Conservation (phyloP, 257 asterid genomes). For the Ocimum tenuiflorum region DNA sequence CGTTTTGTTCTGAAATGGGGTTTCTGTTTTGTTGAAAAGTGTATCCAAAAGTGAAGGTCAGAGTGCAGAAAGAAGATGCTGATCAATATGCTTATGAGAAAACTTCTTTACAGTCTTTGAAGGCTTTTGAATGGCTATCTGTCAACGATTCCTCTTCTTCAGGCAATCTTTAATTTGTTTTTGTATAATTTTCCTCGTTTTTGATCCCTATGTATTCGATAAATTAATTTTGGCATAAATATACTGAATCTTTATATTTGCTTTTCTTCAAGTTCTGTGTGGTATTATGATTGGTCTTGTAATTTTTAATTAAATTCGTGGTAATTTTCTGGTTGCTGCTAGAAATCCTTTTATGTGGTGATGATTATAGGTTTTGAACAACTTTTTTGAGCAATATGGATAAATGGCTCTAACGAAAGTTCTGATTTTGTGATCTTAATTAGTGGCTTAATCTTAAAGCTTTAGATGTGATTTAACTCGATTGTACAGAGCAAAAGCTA, state of each 20-base stretch:
- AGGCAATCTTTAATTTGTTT: constrained; percentile 28
- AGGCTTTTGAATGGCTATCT: constrained; percentile 60
- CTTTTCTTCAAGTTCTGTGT: background rate
- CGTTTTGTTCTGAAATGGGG: constrained; percentile 27
- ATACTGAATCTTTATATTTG: background rate
- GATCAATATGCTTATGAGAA: constrained; percentile 61
- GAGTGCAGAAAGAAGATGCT: constrained; percentile 51
- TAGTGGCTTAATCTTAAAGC: background rate
- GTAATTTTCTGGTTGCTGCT: background rate
- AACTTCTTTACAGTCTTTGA: constrained; percentile 58
- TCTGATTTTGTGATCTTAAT: background rate
- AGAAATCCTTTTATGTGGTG: background rate
- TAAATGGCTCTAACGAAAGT: too few species aligned
- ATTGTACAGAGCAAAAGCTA: background rate
- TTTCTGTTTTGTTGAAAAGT: constrained; percentile 29
- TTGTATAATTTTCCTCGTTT: background rate
- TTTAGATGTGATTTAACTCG: background rate
- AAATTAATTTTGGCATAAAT: background rate
- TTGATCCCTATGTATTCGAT: background rate
- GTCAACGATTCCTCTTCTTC: constrained; percentile 43
- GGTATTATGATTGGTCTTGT: background rate
- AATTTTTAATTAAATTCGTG: background rate
- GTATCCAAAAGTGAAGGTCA: constrained; percentile 93
- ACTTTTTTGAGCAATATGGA: background rate
- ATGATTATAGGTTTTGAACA: background rate